phyloP scores from a whole-genome alignment of 257 asterid genomes.

The Nicotiana tabacum region DNA sequence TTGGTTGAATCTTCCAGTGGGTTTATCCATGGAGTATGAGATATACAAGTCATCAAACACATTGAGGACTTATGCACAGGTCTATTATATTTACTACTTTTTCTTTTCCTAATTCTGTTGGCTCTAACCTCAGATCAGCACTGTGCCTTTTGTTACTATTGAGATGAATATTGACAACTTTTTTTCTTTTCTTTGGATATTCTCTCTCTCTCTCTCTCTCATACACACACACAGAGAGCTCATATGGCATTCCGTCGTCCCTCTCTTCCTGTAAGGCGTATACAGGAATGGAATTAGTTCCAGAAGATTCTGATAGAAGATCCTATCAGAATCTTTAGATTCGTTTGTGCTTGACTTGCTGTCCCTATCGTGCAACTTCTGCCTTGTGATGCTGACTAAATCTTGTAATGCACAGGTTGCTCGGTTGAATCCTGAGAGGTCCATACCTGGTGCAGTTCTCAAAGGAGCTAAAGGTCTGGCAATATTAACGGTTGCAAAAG shows the following conservation, averaged over 20 bases:
- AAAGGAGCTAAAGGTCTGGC: conserved; percentile 96
- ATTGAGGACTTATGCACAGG: conserved; percentile 78
- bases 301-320: not conserved
- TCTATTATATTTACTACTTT: conserved; percentile 9
- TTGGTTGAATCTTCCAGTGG: conserved; percentile 97
- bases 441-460: conserved; percentile 81
- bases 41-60: conserved; percentile 80
- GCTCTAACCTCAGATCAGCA: not conserved
- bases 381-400: conserved; percentile 3
- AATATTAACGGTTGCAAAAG: conserved; percentile 89
- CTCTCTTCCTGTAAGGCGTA: not conserved
- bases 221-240: not conserved
- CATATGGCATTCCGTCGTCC: not conserved
- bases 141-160: not conserved
- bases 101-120: not conserved
- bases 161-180: not conserved
- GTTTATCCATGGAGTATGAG: conserved; percentile 94
- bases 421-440: conserved; percentile 88
- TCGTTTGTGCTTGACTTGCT: not conserved
- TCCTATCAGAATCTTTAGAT: not conserved
- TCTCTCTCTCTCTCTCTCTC: not conserved
- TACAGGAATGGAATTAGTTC: not conserved
- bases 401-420: conserved; percentile 56
- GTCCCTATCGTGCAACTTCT: not conserved
- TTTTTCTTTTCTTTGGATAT: not conserved